These are phyloP conservation scores for Galeopsis tetrahit DNA, from an alignment of 257 asterid species.

Conservation along the genomic window DNA sequence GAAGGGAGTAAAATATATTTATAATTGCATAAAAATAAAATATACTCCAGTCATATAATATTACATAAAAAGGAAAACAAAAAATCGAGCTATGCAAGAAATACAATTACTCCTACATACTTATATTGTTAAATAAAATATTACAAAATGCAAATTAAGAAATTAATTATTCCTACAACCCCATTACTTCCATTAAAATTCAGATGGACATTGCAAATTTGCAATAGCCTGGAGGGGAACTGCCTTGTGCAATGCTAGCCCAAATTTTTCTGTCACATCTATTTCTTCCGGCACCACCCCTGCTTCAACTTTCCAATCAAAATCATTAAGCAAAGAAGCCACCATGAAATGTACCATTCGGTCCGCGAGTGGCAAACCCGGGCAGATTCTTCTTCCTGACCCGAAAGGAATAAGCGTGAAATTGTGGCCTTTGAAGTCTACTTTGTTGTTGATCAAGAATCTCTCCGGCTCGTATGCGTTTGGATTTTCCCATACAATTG, in stretches of 20 bases:
- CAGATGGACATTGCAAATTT: neutral
- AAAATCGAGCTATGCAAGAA: too few species aligned
- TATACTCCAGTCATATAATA: too few species aligned
- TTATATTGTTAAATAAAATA: neutral
- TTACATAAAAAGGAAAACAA: too few species aligned
- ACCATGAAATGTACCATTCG: neutral
- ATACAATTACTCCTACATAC: too few species aligned
- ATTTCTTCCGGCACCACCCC: too few species aligned
- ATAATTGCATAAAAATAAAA: too few species aligned
- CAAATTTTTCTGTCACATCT: constrained; percentile 9
- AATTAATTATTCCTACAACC: too few species aligned
- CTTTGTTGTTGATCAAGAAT: neutral
- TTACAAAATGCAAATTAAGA: neutral
- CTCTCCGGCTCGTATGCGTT: constrained; percentile 22
- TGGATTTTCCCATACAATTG: constrained; percentile 6
- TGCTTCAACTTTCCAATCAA: constrained; percentile 24
- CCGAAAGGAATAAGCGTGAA: constrained; percentile 11
- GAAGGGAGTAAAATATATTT: too few species aligned
- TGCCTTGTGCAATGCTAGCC: constrained; percentile 15
- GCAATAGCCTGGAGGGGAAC: constrained; percentile 8
- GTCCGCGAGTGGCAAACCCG: constrained; percentile 1
- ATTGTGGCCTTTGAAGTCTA: constrained; percentile 5
- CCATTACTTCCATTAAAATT: neutral
- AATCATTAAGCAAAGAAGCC: neutral
- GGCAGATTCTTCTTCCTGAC: constrained; percentile 15